Evolutionary conservation across 1,284 basidiomycete species (phyloP).

Genomic region (Apiotrichum siamense): DNA sequence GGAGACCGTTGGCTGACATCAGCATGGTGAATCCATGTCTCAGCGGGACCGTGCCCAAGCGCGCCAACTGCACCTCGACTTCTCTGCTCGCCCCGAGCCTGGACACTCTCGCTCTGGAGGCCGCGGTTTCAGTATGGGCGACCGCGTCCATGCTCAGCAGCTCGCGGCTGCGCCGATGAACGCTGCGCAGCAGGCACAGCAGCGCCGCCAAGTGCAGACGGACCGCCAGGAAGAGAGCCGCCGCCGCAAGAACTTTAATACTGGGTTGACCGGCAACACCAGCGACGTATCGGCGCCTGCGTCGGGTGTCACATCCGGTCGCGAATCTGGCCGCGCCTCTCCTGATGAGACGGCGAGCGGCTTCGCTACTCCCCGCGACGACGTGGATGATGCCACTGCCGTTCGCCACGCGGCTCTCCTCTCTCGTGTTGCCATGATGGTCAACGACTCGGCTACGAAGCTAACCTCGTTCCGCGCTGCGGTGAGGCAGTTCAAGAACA

Average conservation of each 20-base stretch:
- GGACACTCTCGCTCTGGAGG: slow-evolving; percentile 13
- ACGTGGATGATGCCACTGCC: slow-evolving; percentile 42
- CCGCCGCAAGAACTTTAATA: slow-evolving; percentile 56
- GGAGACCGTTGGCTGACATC: slow-evolving; percentile 1
- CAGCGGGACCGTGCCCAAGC: slow-evolving; percentile 70
- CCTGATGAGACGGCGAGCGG: slow-evolving; percentile 24
- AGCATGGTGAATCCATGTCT: slow-evolving; percentile 75
- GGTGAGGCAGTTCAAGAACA: slow-evolving; percentile 68
- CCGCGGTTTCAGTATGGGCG: slow-evolving; percentile 32
- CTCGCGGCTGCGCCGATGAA: slow-evolving; percentile 34
- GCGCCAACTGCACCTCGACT: slow-evolving; percentile 70
- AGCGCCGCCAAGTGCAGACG: slow-evolving; percentile 30
- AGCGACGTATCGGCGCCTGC: background rate
- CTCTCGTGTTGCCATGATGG: slow-evolving; percentile 60
- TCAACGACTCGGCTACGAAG: slow-evolving; percentile 65
- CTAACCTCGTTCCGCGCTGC: slow-evolving; percentile 71
- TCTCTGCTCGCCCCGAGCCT: slow-evolving; percentile 45
- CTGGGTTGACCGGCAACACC: slow-evolving; percentile 50
- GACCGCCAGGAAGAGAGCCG: slow-evolving; percentile 40
- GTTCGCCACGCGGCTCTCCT: slow-evolving; percentile 63
- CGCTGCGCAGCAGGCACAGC: slow-evolving; percentile 38
- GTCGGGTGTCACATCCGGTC: slow-evolving; percentile 5
- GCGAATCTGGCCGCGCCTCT: slow-evolving; percentile 7
- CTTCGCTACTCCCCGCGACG: slow-evolving; percentile 38
- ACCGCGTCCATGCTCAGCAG: slow-evolving; percentile 30